Evolutionary conservation across 73 alveolate genomes (phyloP).

Genomic region (Tetrahymena elliotti): DNA sequence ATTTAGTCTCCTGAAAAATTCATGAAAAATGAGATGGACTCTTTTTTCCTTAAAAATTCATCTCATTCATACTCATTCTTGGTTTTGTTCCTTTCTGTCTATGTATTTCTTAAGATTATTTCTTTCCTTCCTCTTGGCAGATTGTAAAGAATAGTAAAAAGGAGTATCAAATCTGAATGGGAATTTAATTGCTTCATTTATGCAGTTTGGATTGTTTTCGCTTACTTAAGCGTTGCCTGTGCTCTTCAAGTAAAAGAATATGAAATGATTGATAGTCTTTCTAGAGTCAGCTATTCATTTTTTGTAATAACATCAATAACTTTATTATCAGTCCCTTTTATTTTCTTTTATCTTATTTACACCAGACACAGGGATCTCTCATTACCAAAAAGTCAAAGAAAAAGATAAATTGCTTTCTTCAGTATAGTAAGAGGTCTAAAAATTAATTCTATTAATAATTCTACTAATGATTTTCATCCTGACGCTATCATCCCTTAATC

Average conservation of each 20-base stretch:
- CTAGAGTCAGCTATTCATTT: not conserved
- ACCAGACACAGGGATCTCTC: not conserved
- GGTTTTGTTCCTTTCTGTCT: not conserved
- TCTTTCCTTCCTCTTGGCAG: not conserved
- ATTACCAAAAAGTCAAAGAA: not conserved
- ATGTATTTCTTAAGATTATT: not conserved
- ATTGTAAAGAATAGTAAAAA: not conserved
- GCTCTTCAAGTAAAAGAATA: not conserved
- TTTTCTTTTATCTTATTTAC: not conserved
- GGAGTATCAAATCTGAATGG: not conserved
- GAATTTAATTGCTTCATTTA: not conserved
- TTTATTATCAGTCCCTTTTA: not conserved
- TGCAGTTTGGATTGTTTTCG: not conserved
- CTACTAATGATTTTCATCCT: not conserved
- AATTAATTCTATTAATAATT: not conserved
- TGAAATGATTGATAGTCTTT: not conserved
- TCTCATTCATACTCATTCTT: not conserved
- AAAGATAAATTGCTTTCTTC: not conserved
- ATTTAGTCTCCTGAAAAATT: not conserved
- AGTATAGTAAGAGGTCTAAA: not conserved
- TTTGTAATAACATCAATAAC: not conserved
- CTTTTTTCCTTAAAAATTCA: not conserved
- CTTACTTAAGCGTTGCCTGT: not conserved
- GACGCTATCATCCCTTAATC: not conserved
- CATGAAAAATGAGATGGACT: not conserved